Evolutionary conservation across 495 filamentous ascomycete species (phyloP), one percentile per base, ranked within the genome.

Genomic region (Pyrenula aspistea): DNA sequence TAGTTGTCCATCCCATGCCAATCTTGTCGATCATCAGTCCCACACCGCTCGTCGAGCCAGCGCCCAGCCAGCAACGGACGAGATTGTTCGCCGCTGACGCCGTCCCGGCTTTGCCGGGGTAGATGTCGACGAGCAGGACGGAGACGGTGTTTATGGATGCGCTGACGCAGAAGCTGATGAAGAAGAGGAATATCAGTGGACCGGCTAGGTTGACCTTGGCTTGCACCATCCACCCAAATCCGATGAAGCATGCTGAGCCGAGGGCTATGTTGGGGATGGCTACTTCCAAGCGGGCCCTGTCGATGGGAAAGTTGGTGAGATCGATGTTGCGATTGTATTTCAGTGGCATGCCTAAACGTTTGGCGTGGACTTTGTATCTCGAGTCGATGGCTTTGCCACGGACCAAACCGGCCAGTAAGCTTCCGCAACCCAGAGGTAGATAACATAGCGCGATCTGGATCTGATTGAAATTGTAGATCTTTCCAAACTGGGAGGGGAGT

Each of bases 81-180:
- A 91, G 67, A 62, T 91, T 89, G 58, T 85, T 86, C 1, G 83
- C 81, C 3, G 86, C 85, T 24, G 83, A 82, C 0, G 80, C 84
- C 0, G 85, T 81, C 0, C 79, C 80, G 0, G 85, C 82, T 2
- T 67, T 76, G 0, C 68, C 63, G 2, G 79, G 80, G 58, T 85
- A 80, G 24, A 88, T 67, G 55, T 89, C 86, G 2, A 87, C 76
- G 12, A 89, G 66, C 58, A 89, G 55, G 10, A 60, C 56, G 25
- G 60, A 61, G 54, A 56, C 56, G 61, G 66, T 25, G 67, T 76
- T 77, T 56, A 82, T 83, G 1, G 75, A 71, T 0, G 74, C 78
- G 0, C 80, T 81, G 15, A 82, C 69, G 53, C 66, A 72, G 47
- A 77, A 62, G 1, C 77, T 78, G 47, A 80, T 71, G 53, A 84